These are phyloP conservation scores for Penicillium bialowiezense DNA, from an alignment of 495 filamentous ascomycete genomes.

Conservation along the genomic window DNA sequence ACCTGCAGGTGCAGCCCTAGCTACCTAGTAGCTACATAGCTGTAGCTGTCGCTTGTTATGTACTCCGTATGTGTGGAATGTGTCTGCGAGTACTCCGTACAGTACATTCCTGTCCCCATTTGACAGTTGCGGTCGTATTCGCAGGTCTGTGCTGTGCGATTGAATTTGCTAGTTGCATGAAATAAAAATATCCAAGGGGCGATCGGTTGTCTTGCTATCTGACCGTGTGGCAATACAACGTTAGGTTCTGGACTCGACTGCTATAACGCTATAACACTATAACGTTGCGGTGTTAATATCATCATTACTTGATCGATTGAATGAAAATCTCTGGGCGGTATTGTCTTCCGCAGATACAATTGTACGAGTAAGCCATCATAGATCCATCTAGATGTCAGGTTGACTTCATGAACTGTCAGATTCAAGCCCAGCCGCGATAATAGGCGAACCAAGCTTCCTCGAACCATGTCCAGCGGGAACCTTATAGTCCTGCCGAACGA, in stretches of 20 bases:
- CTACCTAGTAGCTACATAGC: too few species aligned
- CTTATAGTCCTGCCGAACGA: background rate
- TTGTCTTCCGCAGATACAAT: background rate
- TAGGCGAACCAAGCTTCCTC: conserved; percentile 1
- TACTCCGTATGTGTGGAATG: too few species aligned
- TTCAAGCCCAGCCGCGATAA: background rate
- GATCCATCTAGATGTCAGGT: background rate
- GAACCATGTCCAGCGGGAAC: conserved; percentile 2
- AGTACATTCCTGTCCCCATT: background rate
- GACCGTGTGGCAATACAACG: background rate
- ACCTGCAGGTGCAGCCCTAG: background rate
- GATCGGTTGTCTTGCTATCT: background rate
- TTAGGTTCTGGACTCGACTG: background rate
- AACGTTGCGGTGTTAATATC: background rate
- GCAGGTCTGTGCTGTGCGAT: conserved; percentile 1
- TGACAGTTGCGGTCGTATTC: background rate
- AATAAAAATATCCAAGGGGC: background rate
- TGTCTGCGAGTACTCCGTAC: too few species aligned
- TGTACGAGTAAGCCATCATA: background rate
- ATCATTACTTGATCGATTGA: too few species aligned
- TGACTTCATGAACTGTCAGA: background rate
- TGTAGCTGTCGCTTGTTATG: too few species aligned
- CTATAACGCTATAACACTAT: background rate
- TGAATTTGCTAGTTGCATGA: conserved; percentile 1
- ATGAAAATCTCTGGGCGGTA: too few species aligned